Percentiles rank a stretch among this genome's conserved stretches.
These are phyloP conservation scores for Chloromonas sp. DNA, from an alignment of 163 green algal species.

Conservation along the genomic window DNA sequence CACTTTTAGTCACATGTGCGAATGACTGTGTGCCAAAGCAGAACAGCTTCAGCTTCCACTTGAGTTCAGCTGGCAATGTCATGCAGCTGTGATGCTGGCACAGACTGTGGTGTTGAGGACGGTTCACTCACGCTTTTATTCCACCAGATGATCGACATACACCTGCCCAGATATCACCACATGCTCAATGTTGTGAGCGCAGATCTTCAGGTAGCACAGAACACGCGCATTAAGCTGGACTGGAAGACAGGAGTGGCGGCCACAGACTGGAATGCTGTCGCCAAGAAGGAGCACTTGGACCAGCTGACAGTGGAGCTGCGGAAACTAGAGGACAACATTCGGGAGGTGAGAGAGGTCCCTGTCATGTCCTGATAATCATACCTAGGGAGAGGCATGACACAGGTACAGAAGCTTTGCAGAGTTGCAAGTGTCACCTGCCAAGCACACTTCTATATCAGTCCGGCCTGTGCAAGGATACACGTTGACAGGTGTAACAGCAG, in stretches of 20 bases:
- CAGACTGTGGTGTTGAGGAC: too few species aligned
- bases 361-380: neutral
- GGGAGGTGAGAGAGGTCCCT: conserved; percentile 10
- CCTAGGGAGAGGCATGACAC: neutral
- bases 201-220: conserved; percentile 60
- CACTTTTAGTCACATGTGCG: too few species aligned
- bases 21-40: too few species aligned
- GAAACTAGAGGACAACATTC: conserved; percentile 71
- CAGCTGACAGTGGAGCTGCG: conserved; percentile 69
- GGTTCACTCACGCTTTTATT: too few species aligned
- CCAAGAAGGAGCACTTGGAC: conserved; percentile 94
- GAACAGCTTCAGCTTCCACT: too few species aligned
- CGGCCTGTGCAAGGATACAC: conserved; percentile 27
- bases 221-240: conserved; percentile 68
- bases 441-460: too few species aligned
- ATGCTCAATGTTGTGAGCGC: neutral
- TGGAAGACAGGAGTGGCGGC: conserved; percentile 81
- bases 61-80: too few species aligned
- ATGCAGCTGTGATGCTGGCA: too few species aligned
- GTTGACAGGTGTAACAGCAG: too few species aligned
- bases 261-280: conserved; percentile 85
- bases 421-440: neutral
- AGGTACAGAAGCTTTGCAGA: neutral
- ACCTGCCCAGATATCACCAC: too few species aligned
- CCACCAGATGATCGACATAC: too few species aligned